Base-by-base conservation (phyloP, 2,329 filamentous ascomycete genomes). In the Aureobasidium subglaciale region DNA sequence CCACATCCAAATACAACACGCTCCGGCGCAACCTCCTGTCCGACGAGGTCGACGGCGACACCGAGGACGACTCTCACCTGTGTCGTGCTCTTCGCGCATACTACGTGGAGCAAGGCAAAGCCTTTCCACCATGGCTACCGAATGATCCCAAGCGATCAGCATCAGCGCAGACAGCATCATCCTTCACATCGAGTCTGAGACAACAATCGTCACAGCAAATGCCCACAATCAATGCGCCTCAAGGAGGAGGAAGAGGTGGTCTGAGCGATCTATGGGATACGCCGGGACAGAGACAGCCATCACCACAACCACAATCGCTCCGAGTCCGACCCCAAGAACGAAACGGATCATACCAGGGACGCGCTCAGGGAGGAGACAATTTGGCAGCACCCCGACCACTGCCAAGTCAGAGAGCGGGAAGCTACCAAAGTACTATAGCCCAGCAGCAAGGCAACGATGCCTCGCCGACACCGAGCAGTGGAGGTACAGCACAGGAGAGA, bases 31-130 rank as follows among this genome's bases (percentile, higher is more conserved):
- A 85, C 59, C 83, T 89, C 59, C 83, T 91, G 60, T 82, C 88
- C 32, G 72, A 72, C 68, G 76, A 78, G 66, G 71, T 71, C 56
- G 76, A 79, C 67, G 76, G 76, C 64, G 76, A 79, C 67, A 78
- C 75, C 53, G 75, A 95, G 72, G 91, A 97, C 74, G 90, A 95
- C 74, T 95, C 90, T 2, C 90, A 97, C 75, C 87, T 97, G 66
- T 95, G 89, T 73, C 88, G 93, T 65, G 90, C 95, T 32, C 83
- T 99, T 24, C 87, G 93, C 65, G 86, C 84, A 64, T 96, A 97
- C 79, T 97, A 99, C 78, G 82, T 78, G 50, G 91, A 97, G 70
- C 93, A 95, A 67, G 88, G 86, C 63, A 84, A 85, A 20, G 78
- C 84, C 1, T 87, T 91, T 60, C 93, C 93, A 1, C 73, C 78